A percentile compares a stretch with the other conserved stretches of the same genome.
These are phyloP conservation scores for Aspergillus bertholletiae DNA, from an alignment of 495 filamentous ascomycete species.

Conservation along the genomic window DNA sequence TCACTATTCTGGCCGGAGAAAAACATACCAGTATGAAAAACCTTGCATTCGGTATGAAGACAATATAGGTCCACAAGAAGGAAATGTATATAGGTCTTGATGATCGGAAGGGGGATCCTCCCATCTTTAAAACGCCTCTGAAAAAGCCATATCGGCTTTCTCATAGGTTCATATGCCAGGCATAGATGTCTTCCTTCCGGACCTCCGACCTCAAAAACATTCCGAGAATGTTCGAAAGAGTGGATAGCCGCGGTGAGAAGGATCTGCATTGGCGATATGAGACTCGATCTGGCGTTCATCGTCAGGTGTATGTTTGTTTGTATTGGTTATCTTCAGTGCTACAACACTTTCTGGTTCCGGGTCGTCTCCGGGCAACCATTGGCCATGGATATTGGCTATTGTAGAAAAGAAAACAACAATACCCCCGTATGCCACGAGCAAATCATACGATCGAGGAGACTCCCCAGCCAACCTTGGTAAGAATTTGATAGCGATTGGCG, in stretches of 20 bases:
- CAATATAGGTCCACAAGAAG: constrained; percentile 36
- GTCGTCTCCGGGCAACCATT: constrained; percentile 7
- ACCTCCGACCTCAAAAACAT: constrained; percentile 18
- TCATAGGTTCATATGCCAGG: constrained; percentile 33
- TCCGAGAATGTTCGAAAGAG: constrained; percentile 14
- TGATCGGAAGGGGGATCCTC: constrained; percentile 16
- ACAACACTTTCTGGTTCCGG: constrained; percentile 19
- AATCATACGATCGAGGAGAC: constrained; percentile 18
- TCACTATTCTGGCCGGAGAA: not conserved
- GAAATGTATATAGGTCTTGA: constrained; percentile 27
- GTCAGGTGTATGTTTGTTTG: constrained; percentile 1
- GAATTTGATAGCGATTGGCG: constrained; percentile 22
- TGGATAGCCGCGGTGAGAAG: constrained; percentile 19
- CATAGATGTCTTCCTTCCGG: constrained; percentile 31
- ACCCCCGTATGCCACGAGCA: constrained; percentile 22
- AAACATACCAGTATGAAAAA: constrained; percentile 23
- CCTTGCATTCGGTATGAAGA: constrained; percentile 32
- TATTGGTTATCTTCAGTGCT: constrained; percentile 29
- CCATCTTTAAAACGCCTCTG: constrained; percentile 20
- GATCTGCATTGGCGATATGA: constrained; percentile 17
- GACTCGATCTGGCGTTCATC: constrained; percentile 26
- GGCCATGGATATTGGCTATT: not conserved
- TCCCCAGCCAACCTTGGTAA: constrained; percentile 32
- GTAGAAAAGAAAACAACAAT: not conserved
- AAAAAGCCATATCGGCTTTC: constrained; percentile 26